Conservation (phyloP, 2,329 filamentous ascomycete genomes). For the Capronia coronata region DNA sequence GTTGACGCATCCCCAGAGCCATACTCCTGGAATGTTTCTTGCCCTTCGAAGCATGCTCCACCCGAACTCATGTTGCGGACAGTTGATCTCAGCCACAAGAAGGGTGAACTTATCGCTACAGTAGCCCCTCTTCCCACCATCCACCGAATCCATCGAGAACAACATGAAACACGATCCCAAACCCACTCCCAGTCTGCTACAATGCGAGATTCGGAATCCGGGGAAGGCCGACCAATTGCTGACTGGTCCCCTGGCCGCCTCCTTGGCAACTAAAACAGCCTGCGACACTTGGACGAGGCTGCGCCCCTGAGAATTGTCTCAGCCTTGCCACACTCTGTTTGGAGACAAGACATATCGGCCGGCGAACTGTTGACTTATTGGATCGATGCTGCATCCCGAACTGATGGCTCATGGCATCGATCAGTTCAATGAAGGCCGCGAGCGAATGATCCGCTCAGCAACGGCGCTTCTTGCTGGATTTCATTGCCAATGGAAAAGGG, state of each 20-base stretch:
- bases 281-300: slow-evolving; percentile 19
- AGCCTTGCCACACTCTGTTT: slow-evolving; percentile 17
- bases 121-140: no score
- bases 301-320: slow-evolving; percentile 3
- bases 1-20: no score
- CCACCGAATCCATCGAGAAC: no score
- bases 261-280: slow-evolving; percentile 10
- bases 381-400: slow-evolving; percentile 5
- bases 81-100: no score
- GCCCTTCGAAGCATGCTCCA: no score
- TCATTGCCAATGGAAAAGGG: no score
- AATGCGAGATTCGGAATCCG: slow-evolving; percentile 12
- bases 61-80: no score
- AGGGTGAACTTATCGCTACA: no score
- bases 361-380: slow-evolving; percentile 10
- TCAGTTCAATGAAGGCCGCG: no score
- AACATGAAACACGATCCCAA: slow-evolving; percentile 18
- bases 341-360: neutral
- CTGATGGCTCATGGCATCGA: neutral
- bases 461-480: no score
- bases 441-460: no score
- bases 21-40: no score
- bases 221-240: slow-evolving; percentile 4
- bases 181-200: slow-evolving; percentile 12
- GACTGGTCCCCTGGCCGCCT: slow-evolving; percentile 2